Base-by-base conservation (phyloP, 1,139 yeast species). In the Scheffersomyces cryptocercus region DNA sequence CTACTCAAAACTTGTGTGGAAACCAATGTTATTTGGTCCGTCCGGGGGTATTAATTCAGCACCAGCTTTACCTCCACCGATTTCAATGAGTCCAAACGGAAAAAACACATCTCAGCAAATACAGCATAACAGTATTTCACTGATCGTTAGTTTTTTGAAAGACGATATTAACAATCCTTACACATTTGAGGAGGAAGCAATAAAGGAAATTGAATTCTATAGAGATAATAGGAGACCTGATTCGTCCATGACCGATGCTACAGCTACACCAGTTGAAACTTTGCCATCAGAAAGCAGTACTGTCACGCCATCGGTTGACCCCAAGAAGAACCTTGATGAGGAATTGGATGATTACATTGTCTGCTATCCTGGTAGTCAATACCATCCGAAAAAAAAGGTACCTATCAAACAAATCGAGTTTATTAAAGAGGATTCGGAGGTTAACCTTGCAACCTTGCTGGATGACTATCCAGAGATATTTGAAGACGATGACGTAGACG, bases 21-120 rank as follows among this genome's bases (percentile, higher is more conserved):
- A 85, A 53, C 91, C 93, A 1, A 75, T 86, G 67, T 73, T 87
- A n/a, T 79, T 82, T 57, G 95, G 95, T 0, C 91, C 93, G 0
- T 84, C 91, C 1, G 88, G 93, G 28, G 95, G 95, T 8, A 83
- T 86, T 31, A 80, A 80, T 51, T 79, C 84, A 0, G 81, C 81
- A 0, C 77, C 82, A 1, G 69, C 80, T 1, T 53, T 67, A 57
- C 62, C 65, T 16, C 42, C 61, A 2, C 57, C 62, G 0, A 52
- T 55, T 6, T 52, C 47, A 8, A 14, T 41, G 15, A 28, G 48
- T 42, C 34, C 37, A 24, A 29, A 40, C 29, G 47, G 40, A 20
- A 29, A 10, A 5, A 35, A 31, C 33, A 24, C 30, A 7, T 42
- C 32, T 6, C 46, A 32, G 5, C 50, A 48, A 2, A 34, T 45